Evolutionary conservation across 108 stramenopile genomes (phyloP).

Genomic region (Fistulifera pelliculosa): DNA sequence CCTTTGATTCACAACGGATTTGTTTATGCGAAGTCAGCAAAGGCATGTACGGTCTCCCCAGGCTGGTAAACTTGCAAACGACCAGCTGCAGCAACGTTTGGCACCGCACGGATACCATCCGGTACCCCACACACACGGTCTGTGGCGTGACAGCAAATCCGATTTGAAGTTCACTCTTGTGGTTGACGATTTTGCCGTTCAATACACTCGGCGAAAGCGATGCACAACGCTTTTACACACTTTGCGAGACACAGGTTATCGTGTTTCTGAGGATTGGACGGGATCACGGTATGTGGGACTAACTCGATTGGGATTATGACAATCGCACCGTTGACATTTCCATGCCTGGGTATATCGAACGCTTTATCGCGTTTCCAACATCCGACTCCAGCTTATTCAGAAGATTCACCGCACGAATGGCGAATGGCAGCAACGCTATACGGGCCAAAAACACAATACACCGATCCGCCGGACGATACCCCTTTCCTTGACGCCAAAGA

Average conservation of each 20-base stretch:
- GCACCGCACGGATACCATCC: constrained; percentile 8
- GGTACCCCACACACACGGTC: constrained; percentile 21
- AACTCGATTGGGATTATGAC: constrained; percentile 36
- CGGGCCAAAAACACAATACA: constrained; percentile 20
- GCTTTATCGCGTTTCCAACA: constrained; percentile 28
- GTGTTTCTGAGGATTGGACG: constrained; percentile 10
- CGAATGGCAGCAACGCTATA: constrained; percentile 15
- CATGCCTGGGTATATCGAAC: constrained; percentile 32
- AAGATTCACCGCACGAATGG: constrained; percentile 26
- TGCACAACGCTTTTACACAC: constrained; percentile 11
- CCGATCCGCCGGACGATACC: constrained; percentile 17
- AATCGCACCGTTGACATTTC: constrained; percentile 16
- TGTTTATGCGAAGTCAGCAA: constrained; percentile 15
- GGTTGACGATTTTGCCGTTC: constrained; percentile 42
- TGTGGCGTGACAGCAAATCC: constrained; percentile 25
- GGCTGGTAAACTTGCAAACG: constrained; percentile 35
- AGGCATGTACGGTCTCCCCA: constrained; percentile 45
- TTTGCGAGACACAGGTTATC: constrained; percentile 25
- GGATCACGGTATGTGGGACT: constrained; percentile 22
- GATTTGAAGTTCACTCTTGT: constrained; percentile 32
- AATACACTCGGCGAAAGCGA: constrained; percentile 26
- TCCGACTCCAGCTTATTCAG: constrained; percentile 9
- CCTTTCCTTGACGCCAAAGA: not conserved
- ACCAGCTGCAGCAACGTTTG: constrained; percentile 17
- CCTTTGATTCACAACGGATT: constrained; percentile 9